Base-by-base conservation (phyloP, 2,329 filamentous ascomycete species). In the Ophiostoma himal-ulmi region DNA sequence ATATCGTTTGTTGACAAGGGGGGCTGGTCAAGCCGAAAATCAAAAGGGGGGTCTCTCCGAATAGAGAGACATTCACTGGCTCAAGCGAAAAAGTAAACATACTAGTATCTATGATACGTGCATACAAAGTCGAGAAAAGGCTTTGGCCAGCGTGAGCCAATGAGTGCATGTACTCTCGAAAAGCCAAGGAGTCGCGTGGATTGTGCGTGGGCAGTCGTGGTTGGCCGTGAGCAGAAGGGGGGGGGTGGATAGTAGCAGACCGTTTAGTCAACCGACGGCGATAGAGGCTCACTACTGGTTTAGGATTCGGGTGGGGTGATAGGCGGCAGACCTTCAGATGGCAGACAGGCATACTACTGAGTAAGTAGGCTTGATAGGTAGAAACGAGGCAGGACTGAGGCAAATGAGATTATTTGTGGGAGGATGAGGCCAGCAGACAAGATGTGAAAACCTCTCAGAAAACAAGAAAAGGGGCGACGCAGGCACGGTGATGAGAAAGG, bases 141-240 rank as follows among this genome's bases (percentile, higher is more conserved):
- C 22, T 26, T 30, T 60, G 62, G 10, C 44, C 64, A 20, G 64
- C 36, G 30, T 26, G 7, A 36, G 41, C 70, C 67, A 67, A 67
- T 69, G 69, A 20, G 26, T 11, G 30, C 60, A 57, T 30, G 52
- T 37, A 26, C 39, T 54, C 44, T 22, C 7, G 65, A 54, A 67
- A 41, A 26, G 26, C 44, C 34, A 65, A 65, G 20, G 36, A 39
- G 41, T 68, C 65, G 64, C 65, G 68, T 64, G 68, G 48, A 36
- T 65, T 67, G 54, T 67, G 67, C 57, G 71, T 70, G 68, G 41
- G 66, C 39, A 37, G 20, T 48, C n/a, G 62, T 67, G 71, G 71
- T 72, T 72, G 71, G 71, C 57, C 68, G 62, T 30, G n/a, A 68
- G 17, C 36, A 39, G 62, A 30, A 26, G n/a, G 26, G 57, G 62